Conservation (phyloP, 2,329 filamentous ascomycete genomes). For the Waltergamsia citrina region DNA sequence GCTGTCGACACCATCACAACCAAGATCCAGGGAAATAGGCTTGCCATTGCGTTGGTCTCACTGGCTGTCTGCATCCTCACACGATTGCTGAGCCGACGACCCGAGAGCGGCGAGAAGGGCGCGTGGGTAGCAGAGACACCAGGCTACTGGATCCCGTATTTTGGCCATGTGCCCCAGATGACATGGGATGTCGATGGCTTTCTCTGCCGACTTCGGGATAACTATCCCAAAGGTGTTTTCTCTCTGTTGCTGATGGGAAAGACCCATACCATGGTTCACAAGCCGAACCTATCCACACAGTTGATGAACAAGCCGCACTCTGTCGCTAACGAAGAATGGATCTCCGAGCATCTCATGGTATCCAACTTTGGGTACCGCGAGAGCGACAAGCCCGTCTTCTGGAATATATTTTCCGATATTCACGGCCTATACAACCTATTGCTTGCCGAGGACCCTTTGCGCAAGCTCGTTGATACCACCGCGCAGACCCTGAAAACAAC, state of each 20-base stretch:
- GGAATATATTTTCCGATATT: slow-evolving; percentile 16
- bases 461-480: slow-evolving; percentile 10
- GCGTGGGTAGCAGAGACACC: slow-evolving; percentile 9
- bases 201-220: slow-evolving; percentile 17
- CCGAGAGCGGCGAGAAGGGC: slow-evolving; percentile 4
- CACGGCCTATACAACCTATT: slow-evolving; percentile 15
- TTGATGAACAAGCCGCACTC: slow-evolving; percentile 18
- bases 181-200: slow-evolving; percentile 16
- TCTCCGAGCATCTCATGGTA: slow-evolving; percentile 15
- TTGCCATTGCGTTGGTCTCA: too few species aligned
- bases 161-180: slow-evolving; percentile 25
- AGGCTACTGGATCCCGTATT: slow-evolving; percentile 23
- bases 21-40: too few species aligned
- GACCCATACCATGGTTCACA: slow-evolving; percentile 22
- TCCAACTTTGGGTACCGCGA: slow-evolving; percentile 21
- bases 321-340: slow-evolving; percentile 13
- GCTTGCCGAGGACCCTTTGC: slow-evolving; percentile 13
- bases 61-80: slow-evolving; percentile 17
- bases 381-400: slow-evolving; percentile 16
- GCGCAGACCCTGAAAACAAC: slow-evolving; percentile 14
- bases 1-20: too few species aligned
- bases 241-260: slow-evolving; percentile 20
- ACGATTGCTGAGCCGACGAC: slow-evolving; percentile 7
- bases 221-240: slow-evolving; percentile 23
- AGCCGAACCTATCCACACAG: slow-evolving; percentile 16